These are phyloP conservation scores for Saturnispora diversa DNA, from an alignment of 805 yeast species.

Conservation along the genomic window DNA sequence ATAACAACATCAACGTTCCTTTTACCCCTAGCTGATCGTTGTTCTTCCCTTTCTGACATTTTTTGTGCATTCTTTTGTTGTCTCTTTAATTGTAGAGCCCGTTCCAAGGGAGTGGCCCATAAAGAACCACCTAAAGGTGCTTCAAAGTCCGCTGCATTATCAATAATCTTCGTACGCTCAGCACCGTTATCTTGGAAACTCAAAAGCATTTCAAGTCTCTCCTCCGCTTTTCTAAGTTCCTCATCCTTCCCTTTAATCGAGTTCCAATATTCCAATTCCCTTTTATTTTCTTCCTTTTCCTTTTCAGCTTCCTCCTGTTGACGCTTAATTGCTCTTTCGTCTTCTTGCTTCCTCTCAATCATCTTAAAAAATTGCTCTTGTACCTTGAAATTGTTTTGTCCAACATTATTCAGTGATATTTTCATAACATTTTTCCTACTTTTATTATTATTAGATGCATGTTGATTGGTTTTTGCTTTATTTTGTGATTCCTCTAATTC, in stretches of 20 bases:
- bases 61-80: constrained; percentile 72
- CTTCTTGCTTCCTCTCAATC: constrained; percentile 42
- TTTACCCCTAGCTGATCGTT: constrained; percentile 64
- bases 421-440: constrained; percentile 40
- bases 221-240: constrained; percentile 62
- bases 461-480: constrained; percentile 11
- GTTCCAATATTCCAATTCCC: constrained; percentile 39
- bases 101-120: constrained; percentile 84
- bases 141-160: constrained; percentile 85
- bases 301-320: constrained; percentile 32
- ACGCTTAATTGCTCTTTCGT: constrained; percentile 29
- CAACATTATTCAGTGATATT: constrained; percentile 49
- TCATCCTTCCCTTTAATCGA: constrained; percentile 38
- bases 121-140: constrained; percentile 41
- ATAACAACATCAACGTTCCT: constrained; percentile 72
- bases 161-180: constrained; percentile 87
- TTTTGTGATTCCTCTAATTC: constrained; percentile 29
- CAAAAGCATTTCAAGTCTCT: constrained; percentile 61
- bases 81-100: constrained; percentile 77
- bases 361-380: constrained; percentile 58
- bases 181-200: constrained; percentile 81
- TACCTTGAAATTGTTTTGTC: constrained; percentile 56
- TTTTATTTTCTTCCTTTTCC: constrained; percentile 34
- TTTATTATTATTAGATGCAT: constrained; percentile 20
- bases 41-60: constrained; percentile 49